A percentile compares a stretch with the other conserved stretches of the same genome.
phyloP scores from a whole-genome alignment of 108 stramenopile genomes.

The Phaeodactylum tricornutum region DNA sequence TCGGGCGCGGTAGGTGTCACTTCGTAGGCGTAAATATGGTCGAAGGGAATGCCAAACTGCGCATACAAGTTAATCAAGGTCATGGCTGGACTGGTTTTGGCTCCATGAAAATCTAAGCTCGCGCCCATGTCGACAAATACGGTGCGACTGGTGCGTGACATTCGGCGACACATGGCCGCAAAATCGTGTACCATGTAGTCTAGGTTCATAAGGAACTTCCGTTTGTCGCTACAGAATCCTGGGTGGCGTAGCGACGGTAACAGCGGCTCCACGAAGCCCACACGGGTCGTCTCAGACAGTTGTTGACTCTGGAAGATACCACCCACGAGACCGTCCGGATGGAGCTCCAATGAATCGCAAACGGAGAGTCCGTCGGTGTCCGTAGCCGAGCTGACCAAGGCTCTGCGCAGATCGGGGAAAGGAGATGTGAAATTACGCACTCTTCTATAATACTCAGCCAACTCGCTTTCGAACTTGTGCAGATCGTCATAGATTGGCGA shows the following conservation, averaged over 20 bases:
- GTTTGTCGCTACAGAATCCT: conserved; percentile 10
- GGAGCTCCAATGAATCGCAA: conserved; percentile 7
- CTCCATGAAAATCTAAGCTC: conserved; percentile 33
- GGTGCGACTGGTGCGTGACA: conserved; percentile 22
- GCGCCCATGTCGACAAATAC: conserved; percentile 65
- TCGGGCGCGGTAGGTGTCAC: conserved; percentile 19
- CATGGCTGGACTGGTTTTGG: conserved; percentile 11
- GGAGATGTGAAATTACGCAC: conserved; percentile 5
- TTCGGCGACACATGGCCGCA: conserved; percentile 38
- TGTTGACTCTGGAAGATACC: conserved; percentile 14
- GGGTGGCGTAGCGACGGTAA: conserved; percentile 32
- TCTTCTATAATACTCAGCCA: conserved; percentile 4
- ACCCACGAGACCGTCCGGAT: conserved; percentile 17
- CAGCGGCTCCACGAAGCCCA: conserved; percentile 31
- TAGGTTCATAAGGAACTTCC: conserved; percentile 13
- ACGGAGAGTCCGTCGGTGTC: not conserved
- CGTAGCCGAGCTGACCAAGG: no score
- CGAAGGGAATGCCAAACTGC: conserved; percentile 54
- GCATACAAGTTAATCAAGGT: conserved; percentile 23
- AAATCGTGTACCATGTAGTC: conserved; percentile 64
- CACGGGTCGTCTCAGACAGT: conserved; percentile 2
- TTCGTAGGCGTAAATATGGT: conserved; percentile 62
- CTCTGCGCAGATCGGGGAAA: not conserved
- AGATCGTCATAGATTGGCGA: conserved; percentile 3
- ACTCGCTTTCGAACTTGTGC: conserved; percentile 7